Conservation (phyloP, 352 stramenopile genomes). For the Phytophthora cryptogea region DNA sequence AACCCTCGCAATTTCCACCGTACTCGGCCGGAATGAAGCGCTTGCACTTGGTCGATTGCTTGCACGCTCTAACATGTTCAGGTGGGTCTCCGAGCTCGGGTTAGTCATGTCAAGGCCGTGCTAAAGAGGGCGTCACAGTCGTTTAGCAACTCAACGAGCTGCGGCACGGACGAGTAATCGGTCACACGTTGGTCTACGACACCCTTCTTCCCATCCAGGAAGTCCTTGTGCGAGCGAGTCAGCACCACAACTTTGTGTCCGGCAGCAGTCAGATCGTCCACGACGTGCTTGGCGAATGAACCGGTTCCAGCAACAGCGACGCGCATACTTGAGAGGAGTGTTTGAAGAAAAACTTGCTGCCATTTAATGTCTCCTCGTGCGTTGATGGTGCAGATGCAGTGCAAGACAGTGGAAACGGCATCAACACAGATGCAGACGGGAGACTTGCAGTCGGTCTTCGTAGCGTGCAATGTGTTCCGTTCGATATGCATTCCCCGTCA, state of each 20-base stretch:
- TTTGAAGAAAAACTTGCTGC: no score
- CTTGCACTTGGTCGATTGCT: slow-evolving; percentile 43
- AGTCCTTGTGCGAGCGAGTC: slow-evolving; percentile 41
- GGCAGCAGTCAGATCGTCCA: neutral
- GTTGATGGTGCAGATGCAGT: no score
- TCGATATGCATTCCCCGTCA: no score
- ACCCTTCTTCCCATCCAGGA: slow-evolving; percentile 37
- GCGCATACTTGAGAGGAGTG: slow-evolving; percentile 20
- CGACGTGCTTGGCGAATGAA: slow-evolving; percentile 41
- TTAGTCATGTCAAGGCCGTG: slow-evolving; percentile 24
- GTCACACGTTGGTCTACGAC: neutral
- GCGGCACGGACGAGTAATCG: slow-evolving; percentile 34
- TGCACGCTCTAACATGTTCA: slow-evolving; percentile 41
- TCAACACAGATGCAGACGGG: no score
- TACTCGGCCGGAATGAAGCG: slow-evolving; percentile 53
- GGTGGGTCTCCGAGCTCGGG: slow-evolving; percentile 20
- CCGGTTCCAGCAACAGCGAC: slow-evolving; percentile 41
- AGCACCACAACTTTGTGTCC: slow-evolving; percentile 33
- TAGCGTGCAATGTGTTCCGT: no score
- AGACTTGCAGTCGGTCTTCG: no score
- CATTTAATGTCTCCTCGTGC: no score
- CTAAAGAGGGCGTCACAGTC: slow-evolving; percentile 43
- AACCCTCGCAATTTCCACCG: slow-evolving; percentile 35
- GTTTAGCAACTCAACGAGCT: slow-evolving; percentile 24
- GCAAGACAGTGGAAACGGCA: no score